Base-by-base conservation (phyloP, 2,329 filamentous ascomycete genomes). In the Grosmannia clavigera region DNA sequence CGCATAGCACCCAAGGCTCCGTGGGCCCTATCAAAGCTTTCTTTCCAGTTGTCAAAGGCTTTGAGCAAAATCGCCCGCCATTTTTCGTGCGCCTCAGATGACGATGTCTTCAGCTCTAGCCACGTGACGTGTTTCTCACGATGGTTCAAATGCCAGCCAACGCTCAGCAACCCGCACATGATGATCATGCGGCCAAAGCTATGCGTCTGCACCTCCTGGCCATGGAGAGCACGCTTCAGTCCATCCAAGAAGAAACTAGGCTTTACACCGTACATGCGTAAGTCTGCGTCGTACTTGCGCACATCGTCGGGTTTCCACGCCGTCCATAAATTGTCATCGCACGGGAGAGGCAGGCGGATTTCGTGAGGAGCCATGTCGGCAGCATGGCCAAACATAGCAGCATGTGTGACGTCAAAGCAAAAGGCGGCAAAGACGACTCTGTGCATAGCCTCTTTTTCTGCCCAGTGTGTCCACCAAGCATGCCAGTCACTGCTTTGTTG, bases 311-410 rank as follows among this genome's bases (percentile, higher is more conserved):
- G 87, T 66, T 82, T 92, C 1, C 84, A 85, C 2, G 91, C 91
- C 14, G 86, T 86, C 91, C 92, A 96, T 2, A 95, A 74, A 2
- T 85, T 82, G 71, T 96, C 90, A 67, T 95, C 90, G 69, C 91
- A 96, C 0, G 91, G 91, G 5, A 96, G 75, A 0, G 89, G 88
- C 5, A 96, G 77, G 5, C 89, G 84, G 73, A 96, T 88, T 71
- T 96, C 91, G 67, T 95, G 89, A 1, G 90, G 88, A 1, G 90
- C 88, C 90, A 96, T 95, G 62, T 92, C 89, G 0, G 90, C 90
- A 0, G 86, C 85, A 70, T 96, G 91, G 0, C 91, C 91, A 68
- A 96, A 96, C 84, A 96, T 94, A 27, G 88, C 91, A 1, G 90
- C 90, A 69, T 96, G 91, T 0, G 89, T 86, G 7, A 90, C 88